phyloP scores from a whole-genome alignment of 1,139 yeast genomes.

The Blastobotrys indianensis region DNA sequence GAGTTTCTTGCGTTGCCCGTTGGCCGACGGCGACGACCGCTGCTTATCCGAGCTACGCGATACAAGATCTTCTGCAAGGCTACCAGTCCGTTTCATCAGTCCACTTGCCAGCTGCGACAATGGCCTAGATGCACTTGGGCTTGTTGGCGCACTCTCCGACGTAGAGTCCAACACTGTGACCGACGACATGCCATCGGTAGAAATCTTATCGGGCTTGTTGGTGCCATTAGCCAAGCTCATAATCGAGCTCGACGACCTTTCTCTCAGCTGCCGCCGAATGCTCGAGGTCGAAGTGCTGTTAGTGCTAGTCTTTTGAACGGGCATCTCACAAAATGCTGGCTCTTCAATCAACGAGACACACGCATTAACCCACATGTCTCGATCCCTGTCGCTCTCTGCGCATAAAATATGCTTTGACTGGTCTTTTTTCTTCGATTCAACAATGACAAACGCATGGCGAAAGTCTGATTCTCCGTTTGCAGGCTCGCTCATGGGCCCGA shows the following conservation, averaged over 20 bases:
- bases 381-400: slow-evolving; percentile 74
- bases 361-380: slow-evolving; percentile 71
- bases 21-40: no score
- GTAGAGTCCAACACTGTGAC: slow-evolving; percentile 7
- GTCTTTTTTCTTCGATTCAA: slow-evolving; percentile 55
- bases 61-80: no score
- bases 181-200: slow-evolving; percentile 7
- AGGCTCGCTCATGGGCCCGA: slow-evolving; percentile 48
- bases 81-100: not conserved
- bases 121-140: not conserved
- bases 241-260: not conserved
- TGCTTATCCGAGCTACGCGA: no score
- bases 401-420: slow-evolving; percentile 67
- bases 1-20: no score
- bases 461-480: slow-evolving; percentile 60
- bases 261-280: not conserved
- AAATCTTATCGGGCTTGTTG: not conserved
- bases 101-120: not conserved
- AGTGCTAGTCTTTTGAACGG: not conserved
- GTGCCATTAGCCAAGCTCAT: not conserved
- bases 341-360: slow-evolving; percentile 42
- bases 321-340: slow-evolving; percentile 10
- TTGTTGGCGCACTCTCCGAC: slow-evolving; percentile 6
- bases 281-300: not conserved
- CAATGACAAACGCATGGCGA: slow-evolving; percentile 68